Conservation (phyloP, 2,329 filamentous ascomycete species). For the Plectosphaerella cucumerina region DNA sequence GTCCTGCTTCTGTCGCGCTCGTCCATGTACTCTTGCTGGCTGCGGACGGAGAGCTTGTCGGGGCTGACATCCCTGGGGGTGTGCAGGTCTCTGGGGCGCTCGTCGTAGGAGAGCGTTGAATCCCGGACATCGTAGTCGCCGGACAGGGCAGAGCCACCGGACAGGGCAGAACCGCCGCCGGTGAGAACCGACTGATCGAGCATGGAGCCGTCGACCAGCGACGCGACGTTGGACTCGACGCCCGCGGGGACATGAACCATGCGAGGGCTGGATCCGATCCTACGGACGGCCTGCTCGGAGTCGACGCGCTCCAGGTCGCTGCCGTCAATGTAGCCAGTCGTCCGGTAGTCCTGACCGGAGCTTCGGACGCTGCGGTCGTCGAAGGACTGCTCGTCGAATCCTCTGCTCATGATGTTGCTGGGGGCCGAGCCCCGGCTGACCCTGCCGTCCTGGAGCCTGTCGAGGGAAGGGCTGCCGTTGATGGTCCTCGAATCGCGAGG, state of each 20-base stretch:
- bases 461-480: constrained; percentile 59
- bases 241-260: constrained; percentile 65
- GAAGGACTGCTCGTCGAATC: constrained; percentile 46
- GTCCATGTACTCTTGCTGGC: constrained; percentile 31
- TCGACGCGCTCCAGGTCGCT: constrained; percentile 57
- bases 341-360: constrained; percentile 52
- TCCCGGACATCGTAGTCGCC: constrained; percentile 40
- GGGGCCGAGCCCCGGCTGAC: constrained; percentile 53
- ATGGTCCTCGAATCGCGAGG: constrained; percentile 52
- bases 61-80: constrained; percentile 31
- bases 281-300: constrained; percentile 66
- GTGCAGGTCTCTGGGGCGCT: constrained; percentile 21
- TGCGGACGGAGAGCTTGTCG: constrained; percentile 36
- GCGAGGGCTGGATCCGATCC: constrained; percentile 68
- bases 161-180: constrained; percentile 16
- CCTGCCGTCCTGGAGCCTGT: constrained; percentile 31
- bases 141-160: constrained; percentile 8
- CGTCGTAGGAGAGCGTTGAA: constrained; percentile 31
- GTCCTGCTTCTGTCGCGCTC: constrained; percentile 34
- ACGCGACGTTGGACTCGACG: constrained; percentile 88
- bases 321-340: constrained; percentile 45
- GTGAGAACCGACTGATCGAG: constrained; percentile 67
- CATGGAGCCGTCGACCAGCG: constrained; percentile 72
- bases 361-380: constrained; percentile 53
- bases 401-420: constrained; percentile 42